These are phyloP conservation scores for Fragilaria radians DNA, from an alignment of 108 stramenopile genomes.

Conservation along the genomic window DNA sequence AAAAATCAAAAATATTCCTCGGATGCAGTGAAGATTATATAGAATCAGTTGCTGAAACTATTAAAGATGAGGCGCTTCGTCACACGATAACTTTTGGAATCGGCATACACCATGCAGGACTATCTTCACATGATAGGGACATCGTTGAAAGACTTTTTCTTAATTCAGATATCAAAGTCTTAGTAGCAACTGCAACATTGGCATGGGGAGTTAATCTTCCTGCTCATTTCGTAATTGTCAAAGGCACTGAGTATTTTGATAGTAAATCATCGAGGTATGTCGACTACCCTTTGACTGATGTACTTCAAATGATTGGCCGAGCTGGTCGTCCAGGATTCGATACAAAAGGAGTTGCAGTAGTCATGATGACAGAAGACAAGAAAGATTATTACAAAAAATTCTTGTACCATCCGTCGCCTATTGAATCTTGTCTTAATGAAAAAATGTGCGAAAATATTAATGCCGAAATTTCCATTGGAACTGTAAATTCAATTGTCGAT, in stretches of 20 bases:
- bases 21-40: conserved; percentile 69
- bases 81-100: conserved; percentile 97
- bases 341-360: conserved; percentile 83
- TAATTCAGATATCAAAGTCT: conserved; percentile 87
- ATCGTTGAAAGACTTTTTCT: conserved; percentile 89
- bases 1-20: conserved; percentile 69
- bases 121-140: conserved; percentile 56
- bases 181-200: conserved; percentile 77
- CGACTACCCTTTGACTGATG: conserved; percentile 98
- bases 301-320: conserved; percentile 99
- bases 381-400: conserved; percentile 98
- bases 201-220: conserved; percentile 96
- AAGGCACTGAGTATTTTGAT: conserved; percentile 99
- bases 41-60: conserved; percentile 48
- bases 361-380: conserved; percentile 92
- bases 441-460: conserved; percentile 91
- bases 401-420: conserved; percentile 98
- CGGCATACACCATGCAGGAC: conserved; percentile 97
- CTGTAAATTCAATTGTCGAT: conserved; percentile 66
- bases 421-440: conserved; percentile 88
- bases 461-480: conserved; percentile 91
- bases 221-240: conserved; percentile 87
- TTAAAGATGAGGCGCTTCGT: conserved; percentile 82
- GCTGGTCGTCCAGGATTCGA: conserved; percentile 98
- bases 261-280: conserved; percentile 91